These are phyloP conservation scores for Phytophthora kernoviae DNA, from an alignment of 352 stramenopile genomes.

Conservation along the genomic window DNA sequence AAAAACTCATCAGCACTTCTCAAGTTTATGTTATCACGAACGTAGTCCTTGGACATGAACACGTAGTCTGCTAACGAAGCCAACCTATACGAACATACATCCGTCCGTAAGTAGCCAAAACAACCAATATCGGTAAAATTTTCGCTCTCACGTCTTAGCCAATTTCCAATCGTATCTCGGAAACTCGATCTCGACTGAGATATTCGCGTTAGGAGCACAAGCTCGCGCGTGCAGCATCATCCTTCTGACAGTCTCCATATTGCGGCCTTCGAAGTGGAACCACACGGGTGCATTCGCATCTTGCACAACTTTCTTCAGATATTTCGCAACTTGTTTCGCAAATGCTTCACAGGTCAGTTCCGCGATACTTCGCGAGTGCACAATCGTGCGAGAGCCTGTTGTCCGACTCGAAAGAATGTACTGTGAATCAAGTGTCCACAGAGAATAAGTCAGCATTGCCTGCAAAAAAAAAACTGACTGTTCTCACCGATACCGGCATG, in stretches of 20 bases:
- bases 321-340: slow-evolving; percentile 22
- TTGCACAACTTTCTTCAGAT: slow-evolving; percentile 18
- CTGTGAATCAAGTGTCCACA: slow-evolving; percentile 24
- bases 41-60: slow-evolving; percentile 81
- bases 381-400: slow-evolving; percentile 73
- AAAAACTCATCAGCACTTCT: slow-evolving; percentile 53
- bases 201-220: slow-evolving; percentile 14
- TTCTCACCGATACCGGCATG: slow-evolving; percentile 68
- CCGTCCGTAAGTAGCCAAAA: background rate
- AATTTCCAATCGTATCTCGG: slow-evolving; percentile 66
- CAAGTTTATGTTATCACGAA: slow-evolving; percentile 59
- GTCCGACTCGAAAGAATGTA: slow-evolving; percentile 71
- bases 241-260: slow-evolving; percentile 57
- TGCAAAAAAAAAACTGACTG: background rate
- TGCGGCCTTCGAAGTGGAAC: slow-evolving; percentile 79
- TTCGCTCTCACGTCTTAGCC: slow-evolving; percentile 47
- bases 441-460: background rate
- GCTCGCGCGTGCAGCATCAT: slow-evolving; percentile 61
- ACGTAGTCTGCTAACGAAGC: slow-evolving; percentile 46
- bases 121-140: background rate
- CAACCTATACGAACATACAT: slow-evolving; percentile 37
- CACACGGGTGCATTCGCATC: slow-evolving; percentile 28
- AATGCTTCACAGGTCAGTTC: slow-evolving; percentile 62
- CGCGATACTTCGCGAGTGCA: slow-evolving; percentile 63
- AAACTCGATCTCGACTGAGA: slow-evolving; percentile 77